Percentiles rank a stretch among this genome's conserved stretches.
These are phyloP conservation scores for Striga asiatica DNA, from an alignment of 257 asterid species.

Conservation along the genomic window DNA sequence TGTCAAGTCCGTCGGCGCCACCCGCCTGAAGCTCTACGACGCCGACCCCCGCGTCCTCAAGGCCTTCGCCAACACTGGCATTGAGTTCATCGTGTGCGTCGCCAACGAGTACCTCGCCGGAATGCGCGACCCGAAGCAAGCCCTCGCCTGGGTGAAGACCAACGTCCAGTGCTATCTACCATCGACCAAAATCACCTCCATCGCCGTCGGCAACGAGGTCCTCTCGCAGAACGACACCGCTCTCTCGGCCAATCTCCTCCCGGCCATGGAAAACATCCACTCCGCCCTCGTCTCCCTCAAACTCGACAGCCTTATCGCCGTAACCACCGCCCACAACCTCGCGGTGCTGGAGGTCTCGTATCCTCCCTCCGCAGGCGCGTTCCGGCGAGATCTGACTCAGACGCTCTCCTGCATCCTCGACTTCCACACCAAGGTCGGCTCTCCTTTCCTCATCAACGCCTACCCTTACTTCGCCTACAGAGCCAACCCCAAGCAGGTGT, in stretches of 20 bases:
- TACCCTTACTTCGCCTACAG: slow-evolving; percentile 85
- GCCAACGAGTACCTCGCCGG: slow-evolving; percentile 47
- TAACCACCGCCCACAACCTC: slow-evolving; percentile 75
- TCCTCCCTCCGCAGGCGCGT: slow-evolving; percentile 74
- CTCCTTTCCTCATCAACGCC: slow-evolving; percentile 63
- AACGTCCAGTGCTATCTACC: slow-evolving; percentile 59
- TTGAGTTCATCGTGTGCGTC: slow-evolving; percentile 62
- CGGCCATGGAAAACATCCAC: slow-evolving; percentile 68
- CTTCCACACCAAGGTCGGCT: slow-evolving; percentile 51
- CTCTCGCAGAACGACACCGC: slow-evolving; percentile 51
- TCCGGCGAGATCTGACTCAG: slow-evolving; percentile 41
- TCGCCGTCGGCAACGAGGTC: slow-evolving; percentile 79
- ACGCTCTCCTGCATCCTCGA: slow-evolving; percentile 39
- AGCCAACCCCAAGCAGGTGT: slow-evolving; percentile 46
- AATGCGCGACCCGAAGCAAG: slow-evolving; percentile 46
- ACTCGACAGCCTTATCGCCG: slow-evolving; percentile 44
- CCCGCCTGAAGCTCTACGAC: slow-evolving; percentile 71
- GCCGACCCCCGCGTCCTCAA: slow-evolving; percentile 62
- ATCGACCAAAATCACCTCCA: slow-evolving; percentile 54
- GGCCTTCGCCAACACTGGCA: slow-evolving; percentile 73
- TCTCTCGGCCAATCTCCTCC: slow-evolving; percentile 45
- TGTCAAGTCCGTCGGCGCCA: slow-evolving; percentile 59
- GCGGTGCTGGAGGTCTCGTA: slow-evolving; percentile 58
- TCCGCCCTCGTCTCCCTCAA: slow-evolving; percentile 44
- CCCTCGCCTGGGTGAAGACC: slow-evolving; percentile 51